Percentiles rank a stretch among this genome's conserved stretches.
phyloP scores from a whole-genome alignment of 1,139 yeast genomes.

The Debaryomycetaceae sp. region DNA sequence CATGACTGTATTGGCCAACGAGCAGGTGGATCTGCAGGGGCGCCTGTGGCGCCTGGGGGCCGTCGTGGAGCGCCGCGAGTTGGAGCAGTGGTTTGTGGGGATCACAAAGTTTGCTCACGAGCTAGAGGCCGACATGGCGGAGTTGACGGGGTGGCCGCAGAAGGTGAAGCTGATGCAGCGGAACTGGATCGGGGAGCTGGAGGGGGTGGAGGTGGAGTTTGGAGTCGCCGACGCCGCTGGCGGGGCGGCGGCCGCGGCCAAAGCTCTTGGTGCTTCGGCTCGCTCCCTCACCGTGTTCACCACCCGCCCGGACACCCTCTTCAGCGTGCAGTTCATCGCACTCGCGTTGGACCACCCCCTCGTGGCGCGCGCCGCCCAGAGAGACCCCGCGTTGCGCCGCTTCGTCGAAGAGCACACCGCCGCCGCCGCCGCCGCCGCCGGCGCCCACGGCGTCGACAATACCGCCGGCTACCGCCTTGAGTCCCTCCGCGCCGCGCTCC shows the following conservation, averaged over 20 bases:
- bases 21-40: slow-evolving; percentile 90
- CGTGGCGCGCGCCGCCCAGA: slow-evolving; percentile 30
- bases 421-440: slow-evolving; percentile 17
- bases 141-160: slow-evolving; percentile 74
- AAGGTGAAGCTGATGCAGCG: slow-evolving; percentile 87
- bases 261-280: slow-evolving; percentile 5
- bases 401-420: slow-evolving; percentile 41
- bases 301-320: slow-evolving; percentile 84
- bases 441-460: slow-evolving; percentile 18
- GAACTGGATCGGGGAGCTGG: slow-evolving; percentile 89
- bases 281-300: slow-evolving; percentile 60
- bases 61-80: slow-evolving; percentile 68
- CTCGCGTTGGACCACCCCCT: slow-evolving; percentile 69
- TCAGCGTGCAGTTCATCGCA: slow-evolving; percentile 79
- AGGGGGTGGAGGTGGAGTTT: slow-evolving; percentile 70
- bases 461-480: slow-evolving; percentile 61
- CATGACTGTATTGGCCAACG: slow-evolving; percentile 90
- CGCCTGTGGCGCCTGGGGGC: slow-evolving; percentile 98
- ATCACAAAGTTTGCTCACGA: slow-evolving; percentile 76
- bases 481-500: slow-evolving; percentile 51
- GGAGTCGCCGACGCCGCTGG: not conserved
- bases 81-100: slow-evolving; percentile 91
- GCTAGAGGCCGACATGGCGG: slow-evolving; percentile 57
- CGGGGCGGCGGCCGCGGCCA: no score
- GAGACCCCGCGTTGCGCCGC: slow-evolving; percentile 34